Percentiles rank a stretch among this genome's conserved stretches.
Evolutionary conservation across 208 protist genomes (phyloP).

Genomic region (Acanthamoeba sp.): DNA sequence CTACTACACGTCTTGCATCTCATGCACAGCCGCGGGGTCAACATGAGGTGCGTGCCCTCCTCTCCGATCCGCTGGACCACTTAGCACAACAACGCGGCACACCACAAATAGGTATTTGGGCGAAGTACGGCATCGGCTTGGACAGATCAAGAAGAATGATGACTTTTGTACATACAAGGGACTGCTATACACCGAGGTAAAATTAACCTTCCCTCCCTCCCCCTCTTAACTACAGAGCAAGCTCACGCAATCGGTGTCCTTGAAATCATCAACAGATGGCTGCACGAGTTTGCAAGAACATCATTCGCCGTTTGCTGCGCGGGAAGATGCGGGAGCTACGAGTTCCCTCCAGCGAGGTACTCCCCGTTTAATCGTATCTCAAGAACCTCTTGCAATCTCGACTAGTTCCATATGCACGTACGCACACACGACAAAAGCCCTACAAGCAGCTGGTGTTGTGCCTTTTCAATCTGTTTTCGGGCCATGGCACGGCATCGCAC

Average conservation of each 20-base stretch:
- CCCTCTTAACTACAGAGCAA: background rate
- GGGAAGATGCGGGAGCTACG: background rate
- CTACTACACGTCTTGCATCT: constrained; percentile 41
- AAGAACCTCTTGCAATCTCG: background rate
- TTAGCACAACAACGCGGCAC: background rate
- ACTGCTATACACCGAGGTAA: background rate
- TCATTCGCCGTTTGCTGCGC: constrained; percentile 10
- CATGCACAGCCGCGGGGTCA: constrained; percentile 40
- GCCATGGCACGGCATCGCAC: background rate
- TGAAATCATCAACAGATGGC: background rate
- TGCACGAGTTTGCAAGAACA: constrained; percentile 14
- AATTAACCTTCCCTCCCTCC: background rate
- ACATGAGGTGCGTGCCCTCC: constrained; percentile 14
- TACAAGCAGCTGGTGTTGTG: constrained; percentile 49
- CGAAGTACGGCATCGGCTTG: background rate
- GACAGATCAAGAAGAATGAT: background rate
- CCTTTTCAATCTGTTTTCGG: constrained; percentile 42
- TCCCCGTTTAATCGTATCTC: background rate
- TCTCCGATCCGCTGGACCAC: too few relatives aligned
- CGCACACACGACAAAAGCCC: background rate
- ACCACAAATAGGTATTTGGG: background rate
- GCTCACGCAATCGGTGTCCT: background rate
- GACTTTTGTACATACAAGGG: background rate
- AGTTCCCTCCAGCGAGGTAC: constrained; percentile 5
- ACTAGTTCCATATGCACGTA: too few relatives aligned